A percentile compares a stretch with the other conserved stretches of the same genome.
phyloP scores from a whole-genome alignment of 1,139 yeast species.

The Yamadazyma diospyri region DNA sequence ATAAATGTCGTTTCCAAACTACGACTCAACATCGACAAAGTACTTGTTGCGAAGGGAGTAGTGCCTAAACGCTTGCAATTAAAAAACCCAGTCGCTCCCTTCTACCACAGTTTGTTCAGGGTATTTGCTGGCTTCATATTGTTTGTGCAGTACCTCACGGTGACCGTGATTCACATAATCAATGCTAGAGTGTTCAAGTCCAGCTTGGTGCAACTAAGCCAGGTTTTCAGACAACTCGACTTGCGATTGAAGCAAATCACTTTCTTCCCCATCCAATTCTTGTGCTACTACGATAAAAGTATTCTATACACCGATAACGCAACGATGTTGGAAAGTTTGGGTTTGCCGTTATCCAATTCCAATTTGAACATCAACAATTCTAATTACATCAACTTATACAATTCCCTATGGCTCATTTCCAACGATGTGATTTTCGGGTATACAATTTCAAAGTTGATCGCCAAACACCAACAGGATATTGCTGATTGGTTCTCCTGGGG shows the following conservation, averaged over 20 bases:
- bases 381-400: conserved; percentile 85
- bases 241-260: conserved; percentile 73
- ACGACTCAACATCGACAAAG: conserved; percentile 15
- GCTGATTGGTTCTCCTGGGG: conserved; percentile 33
- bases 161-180: conserved; percentile 21
- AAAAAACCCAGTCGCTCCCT: neutral
- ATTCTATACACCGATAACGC: conserved; percentile 26
- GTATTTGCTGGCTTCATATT: conserved; percentile 10
- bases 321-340: conserved; percentile 22
- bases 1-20: conserved; percentile 28
- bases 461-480: conserved; percentile 39
- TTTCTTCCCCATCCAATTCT: conserved; percentile 78
- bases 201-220: conserved; percentile 44
- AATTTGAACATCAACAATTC: conserved; percentile 46
- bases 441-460: conserved; percentile 50
- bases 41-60: conserved; percentile 1
- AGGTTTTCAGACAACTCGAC: conserved; percentile 75
- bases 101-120: neutral
- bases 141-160: conserved; percentile 18
- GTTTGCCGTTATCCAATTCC: conserved; percentile 36
- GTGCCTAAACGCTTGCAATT: conserved; percentile 1
- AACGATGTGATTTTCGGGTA: conserved; percentile 81
- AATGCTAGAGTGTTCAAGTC: conserved; percentile 21
- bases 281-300: conserved; percentile 44
- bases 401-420: conserved; percentile 80